A percentile compares a stretch with the other conserved stretches of the same genome.
Evolutionary conservation across 768 basidiomycete genomes (phyloP).

Genomic region (Tricholoma terreum): DNA sequence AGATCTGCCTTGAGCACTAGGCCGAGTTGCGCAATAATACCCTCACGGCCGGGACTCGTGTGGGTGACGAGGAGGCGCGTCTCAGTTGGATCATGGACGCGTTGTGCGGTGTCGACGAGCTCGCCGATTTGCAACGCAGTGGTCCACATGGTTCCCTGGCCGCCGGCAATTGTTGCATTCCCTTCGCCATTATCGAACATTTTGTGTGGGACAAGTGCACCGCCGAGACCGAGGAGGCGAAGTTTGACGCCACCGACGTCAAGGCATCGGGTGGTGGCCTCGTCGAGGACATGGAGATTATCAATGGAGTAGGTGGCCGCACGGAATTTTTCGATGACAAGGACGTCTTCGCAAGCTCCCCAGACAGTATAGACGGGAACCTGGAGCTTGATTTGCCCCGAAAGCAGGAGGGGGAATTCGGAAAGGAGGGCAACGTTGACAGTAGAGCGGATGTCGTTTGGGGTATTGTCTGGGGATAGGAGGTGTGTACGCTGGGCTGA

Average conservation of each 20-base stretch:
- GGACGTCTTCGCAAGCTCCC: constrained; percentile 96
- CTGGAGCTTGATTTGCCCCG: constrained; percentile 85
- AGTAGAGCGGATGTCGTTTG: constrained; percentile 66
- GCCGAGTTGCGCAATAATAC: constrained; percentile 86
- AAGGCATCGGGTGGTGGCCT: constrained; percentile 89
- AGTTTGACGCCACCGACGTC: constrained; percentile 93
- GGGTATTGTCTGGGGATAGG: constrained; percentile 66
- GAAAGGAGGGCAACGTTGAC: constrained; percentile 80
- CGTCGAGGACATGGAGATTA: constrained; percentile 91
- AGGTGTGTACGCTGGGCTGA: constrained; percentile 78
- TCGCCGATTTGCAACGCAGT: constrained; percentile 97
- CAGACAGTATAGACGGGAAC: constrained; percentile 96
- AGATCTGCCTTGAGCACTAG: constrained; percentile 92
- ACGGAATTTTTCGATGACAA: constrained; percentile 91
- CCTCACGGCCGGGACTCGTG: constrained; percentile 89
- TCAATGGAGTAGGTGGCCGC: constrained; percentile 76
- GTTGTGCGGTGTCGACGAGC: constrained; percentile 94
- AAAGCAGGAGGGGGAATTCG: constrained; percentile 89
- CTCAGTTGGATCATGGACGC: constrained; percentile 89
- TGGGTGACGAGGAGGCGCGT: constrained; percentile 93
- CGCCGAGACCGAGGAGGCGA: constrained; percentile 92
- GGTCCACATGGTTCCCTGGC: constrained; percentile 98
- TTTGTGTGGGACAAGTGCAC: constrained; percentile 92
- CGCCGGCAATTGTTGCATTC: constrained; percentile 94
- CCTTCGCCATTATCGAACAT: constrained; percentile 95